Conservation (phyloP, 1,284 basidiomycete species). For the Microbotryum scabiosae region DNA sequence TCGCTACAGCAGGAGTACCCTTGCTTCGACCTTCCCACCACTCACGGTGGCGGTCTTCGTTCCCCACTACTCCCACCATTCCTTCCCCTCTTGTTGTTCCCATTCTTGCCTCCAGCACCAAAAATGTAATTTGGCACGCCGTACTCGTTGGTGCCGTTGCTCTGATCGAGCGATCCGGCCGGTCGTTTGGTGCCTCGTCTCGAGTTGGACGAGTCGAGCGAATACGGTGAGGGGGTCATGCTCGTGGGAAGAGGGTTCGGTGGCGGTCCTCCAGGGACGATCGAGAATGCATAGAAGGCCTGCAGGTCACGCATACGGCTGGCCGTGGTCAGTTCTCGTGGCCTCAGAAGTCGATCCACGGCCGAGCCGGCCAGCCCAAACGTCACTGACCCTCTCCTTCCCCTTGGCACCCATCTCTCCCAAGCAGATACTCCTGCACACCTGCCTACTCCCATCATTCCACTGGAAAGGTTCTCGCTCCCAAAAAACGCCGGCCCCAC, state of each 20-base stretch:
- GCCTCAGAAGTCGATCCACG: no score
- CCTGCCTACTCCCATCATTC: conserved; percentile 52
- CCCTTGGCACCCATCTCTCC: conserved; percentile 70
- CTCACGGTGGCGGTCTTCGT: conserved; percentile 29
- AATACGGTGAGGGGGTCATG: conserved; percentile 64
- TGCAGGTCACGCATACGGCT: conserved; percentile 34
- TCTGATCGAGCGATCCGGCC: conserved; percentile 4
- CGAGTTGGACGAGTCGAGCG: conserved; percentile 33
- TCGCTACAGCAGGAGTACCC: no score
- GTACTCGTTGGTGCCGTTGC: conserved; percentile 29
- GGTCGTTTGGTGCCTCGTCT: conserved; percentile 29
- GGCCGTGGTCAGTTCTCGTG: not conserved
- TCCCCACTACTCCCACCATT: conserved; percentile 11
- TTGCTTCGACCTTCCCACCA: conserved; percentile 49
- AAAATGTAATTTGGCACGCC: conserved; percentile 35
- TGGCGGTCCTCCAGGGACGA: conserved; percentile 45
- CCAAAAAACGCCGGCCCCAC: conserved; percentile 60
- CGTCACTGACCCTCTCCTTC: conserved; percentile 64
- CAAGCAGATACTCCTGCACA: conserved; percentile 58
- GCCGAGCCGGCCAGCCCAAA: no score
- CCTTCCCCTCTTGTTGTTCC: not conserved
- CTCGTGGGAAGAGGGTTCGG: conserved; percentile 53
- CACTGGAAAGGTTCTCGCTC: conserved; percentile 83
- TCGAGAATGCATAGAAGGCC: conserved; percentile 72
- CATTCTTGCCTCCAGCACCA: conserved; percentile 6